phyloP scores from a whole-genome alignment of 495 filamentous ascomycete genomes.

The Penicillium diatomitis region DNA sequence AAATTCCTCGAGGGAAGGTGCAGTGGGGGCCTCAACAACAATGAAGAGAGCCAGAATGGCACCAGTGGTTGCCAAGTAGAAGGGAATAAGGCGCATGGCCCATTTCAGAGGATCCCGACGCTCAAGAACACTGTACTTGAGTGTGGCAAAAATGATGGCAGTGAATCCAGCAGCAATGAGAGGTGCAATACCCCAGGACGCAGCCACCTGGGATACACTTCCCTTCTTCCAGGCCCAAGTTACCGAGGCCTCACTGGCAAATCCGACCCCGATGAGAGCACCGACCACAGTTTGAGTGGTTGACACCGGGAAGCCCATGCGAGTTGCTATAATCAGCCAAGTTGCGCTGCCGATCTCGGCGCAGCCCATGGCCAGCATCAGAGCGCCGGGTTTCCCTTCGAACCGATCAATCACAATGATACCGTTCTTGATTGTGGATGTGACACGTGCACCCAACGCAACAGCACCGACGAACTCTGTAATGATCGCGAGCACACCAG shows the following conservation, averaged over 20 bases:
- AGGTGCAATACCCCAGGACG: conserved; percentile 55
- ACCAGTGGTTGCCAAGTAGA: conserved; percentile 54
- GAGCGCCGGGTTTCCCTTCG: conserved; percentile 38
- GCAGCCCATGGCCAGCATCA: conserved; percentile 56
- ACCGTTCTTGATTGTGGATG: conserved; percentile 58
- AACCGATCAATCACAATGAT: conserved; percentile 50
- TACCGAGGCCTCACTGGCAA: conserved; percentile 47
- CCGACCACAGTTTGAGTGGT: conserved; percentile 59
- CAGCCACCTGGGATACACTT: conserved; percentile 49
- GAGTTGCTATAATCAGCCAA: conserved; percentile 53
- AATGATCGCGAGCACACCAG: conserved; percentile 24
- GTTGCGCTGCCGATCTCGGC: conserved; percentile 48
- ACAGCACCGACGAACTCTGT: conserved; percentile 52
- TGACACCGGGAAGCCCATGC: conserved; percentile 48
- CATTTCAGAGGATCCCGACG: conserved; percentile 48
- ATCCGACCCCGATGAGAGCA: conserved; percentile 54
- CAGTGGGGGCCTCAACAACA: conserved; percentile 32
- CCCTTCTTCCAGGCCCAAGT: conserved; percentile 46
- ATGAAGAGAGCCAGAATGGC: conserved; percentile 56
- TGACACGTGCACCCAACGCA: conserved; percentile 53
- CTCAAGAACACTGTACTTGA: conserved; percentile 55
- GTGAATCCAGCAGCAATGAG: conserved; percentile 48
- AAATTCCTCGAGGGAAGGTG: conserved; percentile 33
- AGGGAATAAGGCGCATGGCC: conserved; percentile 48
- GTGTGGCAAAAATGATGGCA: conserved; percentile 51